These are phyloP conservation scores for Penicillium crustosum DNA, from an alignment of 2,329 filamentous ascomycete genomes.

Conservation along the genomic window DNA sequence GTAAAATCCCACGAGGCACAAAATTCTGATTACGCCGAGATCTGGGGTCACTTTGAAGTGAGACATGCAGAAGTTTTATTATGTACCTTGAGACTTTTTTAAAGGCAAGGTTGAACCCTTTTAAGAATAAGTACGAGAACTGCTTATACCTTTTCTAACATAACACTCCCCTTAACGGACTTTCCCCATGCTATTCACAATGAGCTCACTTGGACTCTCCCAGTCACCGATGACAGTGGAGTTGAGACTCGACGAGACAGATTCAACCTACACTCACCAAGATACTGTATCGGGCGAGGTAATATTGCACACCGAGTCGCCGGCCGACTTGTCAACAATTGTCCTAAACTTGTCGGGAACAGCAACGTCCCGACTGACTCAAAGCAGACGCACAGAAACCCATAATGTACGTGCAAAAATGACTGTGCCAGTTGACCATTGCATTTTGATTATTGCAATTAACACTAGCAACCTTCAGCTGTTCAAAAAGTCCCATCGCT, in stretches of 20 bases:
- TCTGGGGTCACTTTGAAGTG: neutral
- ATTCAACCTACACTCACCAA: constrained; percentile 10
- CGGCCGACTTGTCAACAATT: constrained; percentile 16
- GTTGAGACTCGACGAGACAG: constrained; percentile 1
- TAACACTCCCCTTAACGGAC: neutral
- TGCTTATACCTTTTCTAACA: neutral
- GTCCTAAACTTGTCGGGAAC: constrained; percentile 14
- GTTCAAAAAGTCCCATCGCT: neutral
- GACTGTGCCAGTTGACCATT: neutral
- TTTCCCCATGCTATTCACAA: neutral
- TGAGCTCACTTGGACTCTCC: neutral
- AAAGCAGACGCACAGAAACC: constrained; percentile 9
- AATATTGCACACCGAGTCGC: constrained; percentile 10
- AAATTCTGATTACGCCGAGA: constrained; percentile 3
- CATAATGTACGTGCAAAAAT: constrained; percentile 13
- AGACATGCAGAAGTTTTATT: constrained; percentile 2
- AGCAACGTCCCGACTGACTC: constrained; percentile 15
- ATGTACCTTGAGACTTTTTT: neutral
- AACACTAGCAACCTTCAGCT: neutral
- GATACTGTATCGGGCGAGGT: constrained; percentile 19
- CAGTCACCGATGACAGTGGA: constrained; percentile 1
- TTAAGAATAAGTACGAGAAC: neutral
- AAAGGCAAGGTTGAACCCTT: neutral
- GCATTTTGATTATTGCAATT: neutral
- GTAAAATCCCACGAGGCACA: neutral